Evolutionary conservation across 306 rosid species (phyloP).

Genomic region (Prunus persica): DNA sequence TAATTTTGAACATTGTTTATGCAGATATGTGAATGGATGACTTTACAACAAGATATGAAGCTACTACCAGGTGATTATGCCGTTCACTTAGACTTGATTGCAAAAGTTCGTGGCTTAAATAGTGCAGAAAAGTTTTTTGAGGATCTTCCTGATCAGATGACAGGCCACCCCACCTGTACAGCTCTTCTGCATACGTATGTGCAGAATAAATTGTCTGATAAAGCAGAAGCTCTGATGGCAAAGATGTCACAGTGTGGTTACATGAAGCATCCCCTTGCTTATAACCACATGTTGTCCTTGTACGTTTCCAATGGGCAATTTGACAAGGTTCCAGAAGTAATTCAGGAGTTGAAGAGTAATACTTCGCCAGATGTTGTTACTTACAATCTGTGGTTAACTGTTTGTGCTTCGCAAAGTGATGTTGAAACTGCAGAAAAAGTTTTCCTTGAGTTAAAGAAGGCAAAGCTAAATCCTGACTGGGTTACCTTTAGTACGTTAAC

Average conservation of each 20-base stretch:
- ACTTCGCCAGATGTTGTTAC: slow-evolving; percentile 65
- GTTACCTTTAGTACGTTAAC: slow-evolving; percentile 68
- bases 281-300: slow-evolving; percentile 76
- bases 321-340: slow-evolving; percentile 55
- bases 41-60: slow-evolving; percentile 59
- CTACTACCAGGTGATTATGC: slow-evolving; percentile 80
- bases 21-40: slow-evolving; percentile 96
- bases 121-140: slow-evolving; percentile 92
- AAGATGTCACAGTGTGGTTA: slow-evolving; percentile 78
- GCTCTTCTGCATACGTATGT: slow-evolving; percentile 84
- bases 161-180: slow-evolving; percentile 42
- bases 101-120: slow-evolving; percentile 73
- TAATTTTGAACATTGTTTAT: slow-evolving; percentile 16
- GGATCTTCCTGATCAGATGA: slow-evolving; percentile 68
- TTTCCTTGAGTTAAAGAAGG: slow-evolving; percentile 66
- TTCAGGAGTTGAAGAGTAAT: slow-evolving; percentile 57
- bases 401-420: slow-evolving; percentile 59
- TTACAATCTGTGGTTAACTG: slow-evolving; percentile 62
- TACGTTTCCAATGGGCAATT: slow-evolving; percentile 61
- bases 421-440: slow-evolving; percentile 71
- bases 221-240: slow-evolving; percentile 79
- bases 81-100: slow-evolving; percentile 86
- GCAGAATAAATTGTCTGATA: slow-evolving; percentile 49
- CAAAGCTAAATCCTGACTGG: slow-evolving; percentile 71
- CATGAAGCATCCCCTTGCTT: slow-evolving; percentile 62